Conservation (phyloP, 2,329 filamentous ascomycete species). For the Pseudocercospora crystallina region DNA sequence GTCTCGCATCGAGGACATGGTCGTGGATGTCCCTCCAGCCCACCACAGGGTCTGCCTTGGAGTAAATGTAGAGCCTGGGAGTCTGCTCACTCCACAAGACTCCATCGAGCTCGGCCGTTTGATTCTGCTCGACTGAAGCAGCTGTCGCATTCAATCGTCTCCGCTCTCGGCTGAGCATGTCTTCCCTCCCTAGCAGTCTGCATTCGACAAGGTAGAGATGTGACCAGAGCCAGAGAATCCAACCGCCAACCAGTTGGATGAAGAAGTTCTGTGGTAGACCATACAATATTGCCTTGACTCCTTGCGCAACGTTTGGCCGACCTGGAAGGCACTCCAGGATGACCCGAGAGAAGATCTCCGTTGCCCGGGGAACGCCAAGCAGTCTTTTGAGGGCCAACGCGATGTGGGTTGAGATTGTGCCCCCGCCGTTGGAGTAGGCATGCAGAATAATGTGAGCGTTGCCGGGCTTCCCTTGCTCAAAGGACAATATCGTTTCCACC, state of each 20-base stretch:
- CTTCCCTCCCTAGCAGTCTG: neutral
- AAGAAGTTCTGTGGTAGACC: slow-evolving; percentile 19
- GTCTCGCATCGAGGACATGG: slow-evolving; percentile 51
- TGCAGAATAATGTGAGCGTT: slow-evolving; percentile 28
- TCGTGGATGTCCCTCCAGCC: slow-evolving; percentile 56
- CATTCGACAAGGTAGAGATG: slow-evolving; percentile 3
- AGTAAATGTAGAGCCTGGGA: slow-evolving; percentile 59
- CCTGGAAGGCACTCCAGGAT: slow-evolving; percentile 34
- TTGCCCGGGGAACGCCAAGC: neutral
- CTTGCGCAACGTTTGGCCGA: slow-evolving; percentile 13
- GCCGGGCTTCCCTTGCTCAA: neutral
- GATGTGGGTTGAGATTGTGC: slow-evolving; percentile 27
- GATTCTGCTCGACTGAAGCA: neutral
- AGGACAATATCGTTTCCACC: neutral
- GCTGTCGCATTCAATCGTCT: slow-evolving; percentile 2
- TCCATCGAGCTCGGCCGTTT: slow-evolving; percentile 12
- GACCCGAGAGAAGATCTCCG: slow-evolving; percentile 22
- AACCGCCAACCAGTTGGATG: slow-evolving; percentile 13
- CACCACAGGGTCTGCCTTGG: slow-evolving; percentile 59
- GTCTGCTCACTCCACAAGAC: slow-evolving; percentile 10
- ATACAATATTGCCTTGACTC: slow-evolving; percentile 19
- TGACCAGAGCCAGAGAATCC: slow-evolving; percentile 9
- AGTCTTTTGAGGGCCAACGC: slow-evolving; percentile 7
- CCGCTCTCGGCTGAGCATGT: slow-evolving; percentile 7
- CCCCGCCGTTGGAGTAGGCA: slow-evolving; percentile 38